Evolutionary conservation across 73 alveolate genomes (phyloP).

Genomic region (Paramecium biaurelia): DNA sequence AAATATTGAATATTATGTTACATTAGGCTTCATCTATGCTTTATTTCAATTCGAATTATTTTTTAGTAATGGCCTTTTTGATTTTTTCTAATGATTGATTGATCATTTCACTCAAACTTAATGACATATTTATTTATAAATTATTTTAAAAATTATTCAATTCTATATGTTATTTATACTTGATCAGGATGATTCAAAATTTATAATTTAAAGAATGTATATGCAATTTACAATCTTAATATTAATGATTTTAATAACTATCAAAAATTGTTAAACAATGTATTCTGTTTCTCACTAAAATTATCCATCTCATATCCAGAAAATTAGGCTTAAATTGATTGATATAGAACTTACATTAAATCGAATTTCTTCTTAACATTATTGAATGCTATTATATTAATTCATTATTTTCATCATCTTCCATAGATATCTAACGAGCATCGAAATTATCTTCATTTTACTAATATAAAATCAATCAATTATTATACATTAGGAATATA

Average conservation of each 20-base stretch:
- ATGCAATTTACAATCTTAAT: constrained; percentile 32
- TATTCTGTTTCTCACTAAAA: not conserved
- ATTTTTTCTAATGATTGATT: not conserved
- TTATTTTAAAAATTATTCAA: not conserved
- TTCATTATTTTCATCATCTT: constrained; percentile 61
- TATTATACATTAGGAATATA: constrained; percentile 73
- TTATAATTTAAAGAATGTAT: not conserved
- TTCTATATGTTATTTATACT: not conserved
- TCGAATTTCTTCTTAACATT: constrained; percentile 62
- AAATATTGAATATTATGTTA: not conserved
- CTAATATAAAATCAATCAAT: not conserved
- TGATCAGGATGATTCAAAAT: not conserved
- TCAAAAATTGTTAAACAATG: constrained; percentile 17
- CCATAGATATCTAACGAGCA: constrained; percentile 58
- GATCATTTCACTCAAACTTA: not conserved
- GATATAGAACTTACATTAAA: constrained; percentile 22
- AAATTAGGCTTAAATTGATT: not conserved
- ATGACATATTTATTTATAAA: not conserved
- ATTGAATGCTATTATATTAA: not conserved
- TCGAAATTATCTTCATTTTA: constrained; percentile 68
- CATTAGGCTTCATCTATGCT: not conserved
- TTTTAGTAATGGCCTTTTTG: constrained; percentile 9
- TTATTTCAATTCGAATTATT: not conserved
- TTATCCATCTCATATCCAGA: constrained; percentile 35
- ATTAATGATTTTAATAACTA: constrained; percentile 42